These are phyloP conservation scores for Turnera subulata DNA, from an alignment of 345 rosid species.

Conservation along the genomic window DNA sequence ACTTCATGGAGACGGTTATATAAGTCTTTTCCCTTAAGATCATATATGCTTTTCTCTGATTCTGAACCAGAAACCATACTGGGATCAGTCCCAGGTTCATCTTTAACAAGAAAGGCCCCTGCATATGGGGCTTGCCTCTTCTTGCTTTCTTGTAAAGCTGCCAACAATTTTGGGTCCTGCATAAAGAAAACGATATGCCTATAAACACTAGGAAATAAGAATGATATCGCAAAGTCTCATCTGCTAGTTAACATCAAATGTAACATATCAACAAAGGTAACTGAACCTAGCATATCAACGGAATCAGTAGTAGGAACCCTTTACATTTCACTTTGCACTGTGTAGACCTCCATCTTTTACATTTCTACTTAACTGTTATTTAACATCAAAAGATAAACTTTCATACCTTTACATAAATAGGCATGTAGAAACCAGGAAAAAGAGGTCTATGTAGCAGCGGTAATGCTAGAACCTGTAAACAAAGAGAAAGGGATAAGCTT, in stretches of 20 bases:
- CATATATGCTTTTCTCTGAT: conserved; percentile 57
- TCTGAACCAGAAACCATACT: conserved; percentile 54
- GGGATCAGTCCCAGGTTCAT: conserved; percentile 72
- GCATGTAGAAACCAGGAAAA: conserved; percentile 98
- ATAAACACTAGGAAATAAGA: neutral
- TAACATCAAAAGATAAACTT: neutral
- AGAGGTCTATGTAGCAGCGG: conserved; percentile 91
- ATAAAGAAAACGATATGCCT: neutral
- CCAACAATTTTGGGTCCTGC: conserved; percentile 89
- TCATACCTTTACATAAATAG: conserved; percentile 88
- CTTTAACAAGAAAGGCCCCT: conserved; percentile 95
- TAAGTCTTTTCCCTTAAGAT: conserved; percentile 79
- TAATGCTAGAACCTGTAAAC: conserved; percentile 77
- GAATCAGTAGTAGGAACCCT: no score
- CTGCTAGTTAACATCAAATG: no score
- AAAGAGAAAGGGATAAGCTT: no score
- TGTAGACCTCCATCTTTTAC: no score
- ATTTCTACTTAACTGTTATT: no score
- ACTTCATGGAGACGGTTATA: conserved; percentile 84
- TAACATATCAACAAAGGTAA: no score
- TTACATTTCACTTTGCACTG: no score
- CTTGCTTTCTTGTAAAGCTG: conserved; percentile 87
- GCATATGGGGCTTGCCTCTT: conserved; percentile 98
- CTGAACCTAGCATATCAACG: no score
- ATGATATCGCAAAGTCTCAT: neutral